Conservation (phyloP, 1,284 basidiomycete species). For the Leccinum griseonigrum region DNA sequence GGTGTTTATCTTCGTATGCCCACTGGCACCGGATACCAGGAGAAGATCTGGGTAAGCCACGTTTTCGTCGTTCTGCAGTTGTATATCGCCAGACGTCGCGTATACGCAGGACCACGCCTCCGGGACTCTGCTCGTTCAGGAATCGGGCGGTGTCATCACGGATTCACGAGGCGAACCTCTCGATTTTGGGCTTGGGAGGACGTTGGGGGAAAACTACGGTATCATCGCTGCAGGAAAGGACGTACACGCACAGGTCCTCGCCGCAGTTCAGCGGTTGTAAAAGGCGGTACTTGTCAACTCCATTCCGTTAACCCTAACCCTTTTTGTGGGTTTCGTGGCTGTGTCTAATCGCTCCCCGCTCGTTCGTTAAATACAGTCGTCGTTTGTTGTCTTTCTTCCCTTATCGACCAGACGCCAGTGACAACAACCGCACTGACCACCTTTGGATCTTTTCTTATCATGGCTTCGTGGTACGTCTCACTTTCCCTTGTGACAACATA, state of each 20-base stretch:
- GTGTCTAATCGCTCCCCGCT: neutral
- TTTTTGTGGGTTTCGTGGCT: neutral
- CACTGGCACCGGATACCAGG: slow-evolving; percentile 74
- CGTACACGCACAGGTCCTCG: slow-evolving; percentile 67
- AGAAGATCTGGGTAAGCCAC: slow-evolving; percentile 83
- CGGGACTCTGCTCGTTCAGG: slow-evolving; percentile 82
- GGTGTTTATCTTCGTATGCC: slow-evolving; percentile 92
- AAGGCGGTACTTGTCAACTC: neutral
- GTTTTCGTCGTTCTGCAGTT: fast-evolving
- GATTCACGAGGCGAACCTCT: slow-evolving; percentile 80
- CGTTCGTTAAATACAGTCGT: neutral
- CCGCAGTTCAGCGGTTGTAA: slow-evolving; percentile 62
- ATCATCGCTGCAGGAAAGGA: slow-evolving; percentile 76
- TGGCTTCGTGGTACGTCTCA: too few species aligned
- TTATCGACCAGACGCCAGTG: too few species aligned
- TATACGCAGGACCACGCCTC: slow-evolving; percentile 81
- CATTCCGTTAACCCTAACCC: neutral
- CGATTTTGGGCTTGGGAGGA: slow-evolving; percentile 86
- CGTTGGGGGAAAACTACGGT: slow-evolving; percentile 84
- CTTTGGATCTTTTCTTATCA: too few species aligned
- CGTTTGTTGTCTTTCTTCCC: neutral
- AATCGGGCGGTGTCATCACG: slow-evolving; percentile 85
- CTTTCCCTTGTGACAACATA: neutral
- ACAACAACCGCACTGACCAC: too few species aligned
- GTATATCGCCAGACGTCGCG: neutral